Conservation (phyloP, 106 monocot species). For the Acorus calamus region DNA sequence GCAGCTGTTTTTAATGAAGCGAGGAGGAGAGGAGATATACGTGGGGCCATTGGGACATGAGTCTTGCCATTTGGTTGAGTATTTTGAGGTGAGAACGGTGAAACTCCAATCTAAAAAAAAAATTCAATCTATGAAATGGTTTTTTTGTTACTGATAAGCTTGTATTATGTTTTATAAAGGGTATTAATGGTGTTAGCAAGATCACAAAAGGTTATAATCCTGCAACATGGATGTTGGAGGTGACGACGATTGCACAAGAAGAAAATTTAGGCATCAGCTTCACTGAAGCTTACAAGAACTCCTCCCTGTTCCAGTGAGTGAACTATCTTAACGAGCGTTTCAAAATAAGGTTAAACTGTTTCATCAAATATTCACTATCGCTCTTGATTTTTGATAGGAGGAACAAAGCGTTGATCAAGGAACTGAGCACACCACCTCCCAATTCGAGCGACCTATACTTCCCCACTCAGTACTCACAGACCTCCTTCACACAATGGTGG, state of each 20-base stretch:
- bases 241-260: conserved; percentile 55
- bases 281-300: conserved; percentile 50
- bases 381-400: conserved; percentile 17
- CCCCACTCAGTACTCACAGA: conserved; percentile 47
- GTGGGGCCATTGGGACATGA: conserved; percentile 67
- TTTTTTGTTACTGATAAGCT: no score
- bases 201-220: conserved; percentile 76
- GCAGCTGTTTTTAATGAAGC: conserved; percentile 83
- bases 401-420: conserved; percentile 59
- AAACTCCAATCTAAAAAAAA: no score
- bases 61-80: conserved; percentile 54
- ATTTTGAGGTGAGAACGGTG: conserved; percentile 46
- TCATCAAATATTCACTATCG: no score
- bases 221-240: conserved; percentile 86
- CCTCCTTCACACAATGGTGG: conserved; percentile 40
- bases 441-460: conserved; percentile 57
- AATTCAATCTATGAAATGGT: no score
- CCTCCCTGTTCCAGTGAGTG: conserved; percentile 41
- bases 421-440: conserved; percentile 39
- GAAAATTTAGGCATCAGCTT: conserved; percentile 51
- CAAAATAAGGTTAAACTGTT: no score
- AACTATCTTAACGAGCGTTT: neutral
- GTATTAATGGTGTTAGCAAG: conserved; percentile 45
- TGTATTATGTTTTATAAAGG: conserved; percentile 9
- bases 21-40: conserved; percentile 84